A percentile compares a stretch with the other conserved stretches of the same genome.
Conservation (phyloP, 345 rosid genomes). For the Linum usitatissimum region DNA sequence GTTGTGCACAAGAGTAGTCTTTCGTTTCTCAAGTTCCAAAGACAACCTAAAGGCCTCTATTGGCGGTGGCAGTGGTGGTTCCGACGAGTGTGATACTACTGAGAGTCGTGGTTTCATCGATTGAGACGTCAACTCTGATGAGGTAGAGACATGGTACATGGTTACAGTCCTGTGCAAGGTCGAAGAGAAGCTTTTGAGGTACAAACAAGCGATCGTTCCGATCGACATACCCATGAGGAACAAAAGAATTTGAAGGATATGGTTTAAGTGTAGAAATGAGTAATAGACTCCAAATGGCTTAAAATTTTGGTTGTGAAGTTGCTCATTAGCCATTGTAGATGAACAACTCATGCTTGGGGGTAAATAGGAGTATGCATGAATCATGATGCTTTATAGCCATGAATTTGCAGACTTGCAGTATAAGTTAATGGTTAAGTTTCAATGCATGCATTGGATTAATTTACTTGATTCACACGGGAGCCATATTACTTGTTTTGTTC, state of each 20-base stretch:
- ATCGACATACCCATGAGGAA: slow-evolving; percentile 33
- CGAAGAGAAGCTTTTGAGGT: slow-evolving; percentile 19
- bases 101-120: no score
- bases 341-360: no score
- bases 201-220: slow-evolving; percentile 28
- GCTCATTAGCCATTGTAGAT: slow-evolving; percentile 12
- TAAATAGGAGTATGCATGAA: no score
- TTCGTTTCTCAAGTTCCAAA: no score
- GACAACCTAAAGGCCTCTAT: no score
- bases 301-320: neutral
- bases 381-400: no score
- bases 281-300: slow-evolving; percentile 16
- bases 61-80: neutral
- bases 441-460: no score
- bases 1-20: slow-evolving; percentile 11
- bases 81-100: no score
- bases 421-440: no score
- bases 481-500: no score
- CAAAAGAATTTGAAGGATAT: slow-evolving; percentile 15
- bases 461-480: no score
- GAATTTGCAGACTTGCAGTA: no score
- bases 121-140: neutral
- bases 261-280: slow-evolving; percentile 5
- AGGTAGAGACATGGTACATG: neutral
- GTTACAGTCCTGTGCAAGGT: neutral